Conservation (phyloP, 164 flowering plant species). For the Nymphaea thermarum region DNA sequence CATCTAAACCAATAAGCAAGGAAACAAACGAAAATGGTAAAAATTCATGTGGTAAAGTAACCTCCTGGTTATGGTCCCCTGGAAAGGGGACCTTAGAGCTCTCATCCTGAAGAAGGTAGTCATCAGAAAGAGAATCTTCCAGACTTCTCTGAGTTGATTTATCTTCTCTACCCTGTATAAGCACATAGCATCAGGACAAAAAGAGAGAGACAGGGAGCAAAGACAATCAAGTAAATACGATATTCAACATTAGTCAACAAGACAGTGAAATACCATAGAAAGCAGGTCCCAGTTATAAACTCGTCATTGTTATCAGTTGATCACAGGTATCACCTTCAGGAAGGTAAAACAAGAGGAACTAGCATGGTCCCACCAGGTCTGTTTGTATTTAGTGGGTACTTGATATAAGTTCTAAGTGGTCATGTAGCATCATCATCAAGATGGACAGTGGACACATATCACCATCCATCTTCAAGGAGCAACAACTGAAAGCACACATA, state of each 20-base stretch:
- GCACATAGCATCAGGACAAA: neutral
- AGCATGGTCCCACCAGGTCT: neutral
- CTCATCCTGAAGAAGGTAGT: neutral
- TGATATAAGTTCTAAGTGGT: too few species aligned
- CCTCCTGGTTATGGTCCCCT: slow-evolving; percentile 23
- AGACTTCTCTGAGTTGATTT: neutral
- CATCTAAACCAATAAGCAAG: neutral
- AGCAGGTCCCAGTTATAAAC: neutral
- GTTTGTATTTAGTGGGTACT: too few species aligned
- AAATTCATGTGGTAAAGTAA: slow-evolving; percentile 13
- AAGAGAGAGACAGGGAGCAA: neutral
- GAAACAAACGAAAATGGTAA: slow-evolving; percentile 10
- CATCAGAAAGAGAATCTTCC: neutral
- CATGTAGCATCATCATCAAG: too few species aligned
- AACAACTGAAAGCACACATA: too few species aligned
- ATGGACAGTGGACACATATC: too few species aligned
- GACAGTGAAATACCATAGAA: neutral
- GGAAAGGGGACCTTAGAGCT: neutral
- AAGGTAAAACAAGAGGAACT: neutral
- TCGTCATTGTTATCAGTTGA: neutral
- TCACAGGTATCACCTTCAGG: neutral
- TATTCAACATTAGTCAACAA: neutral
- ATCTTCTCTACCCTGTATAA: neutral
- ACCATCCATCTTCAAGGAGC: too few species aligned
- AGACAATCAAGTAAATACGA: neutral